Base-by-base conservation (phyloP, 768 basidiomycete species). In the Trametes villosa region DNA sequence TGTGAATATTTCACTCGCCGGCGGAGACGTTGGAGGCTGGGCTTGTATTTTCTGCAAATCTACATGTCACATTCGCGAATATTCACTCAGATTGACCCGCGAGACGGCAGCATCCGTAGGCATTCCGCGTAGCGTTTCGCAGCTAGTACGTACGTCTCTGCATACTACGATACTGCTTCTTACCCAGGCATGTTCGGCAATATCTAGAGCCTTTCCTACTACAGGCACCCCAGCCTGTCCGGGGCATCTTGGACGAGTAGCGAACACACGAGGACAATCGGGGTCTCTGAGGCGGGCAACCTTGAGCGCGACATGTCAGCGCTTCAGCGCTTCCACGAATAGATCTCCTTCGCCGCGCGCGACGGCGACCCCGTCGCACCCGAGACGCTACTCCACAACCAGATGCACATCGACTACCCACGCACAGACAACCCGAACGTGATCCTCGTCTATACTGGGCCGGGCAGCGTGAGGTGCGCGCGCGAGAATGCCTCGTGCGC, bases 121-220 rank as follows among this genome's bases (percentile, higher is more conserved):
- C n/a, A n/a, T n/a, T n/a, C n/a, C n/a, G n/a, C n/a, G n/a, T n/a
- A n/a, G n/a, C n/a, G n/a, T n/a, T n/a, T n/a, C n/a, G n/a, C n/a
- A n/a, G n/a, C n/a, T n/a, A n/a, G n/a, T n/a, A n/a, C n/a, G n/a
- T n/a, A n/a, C n/a, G n/a, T n/a, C n/a, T n/a, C n/a, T n/a, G n/a
- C n/a, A n/a, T n/a, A n/a, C n/a, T n/a, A n/a, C n/a, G n/a, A n/a
- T n/a, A n/a, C 92, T 98, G 69, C 88, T 99, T 70, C 96, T 99
- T 73, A 98, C 96, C 86, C 96, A 99, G 68, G 94, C 96, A 65
- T 96, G 96, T 72, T 92, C 89, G 17, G 96, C 96, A 22, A 89
- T 96, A 71, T 99, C 98, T 67, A 97, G 98, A 75, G 92, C 94
- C 65, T 96, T 95, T 53, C 92, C 98, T 68, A 94, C n/a, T 99